phyloP scores from a whole-genome alignment of 1,139 yeast species.

The Yarrowia galli region DNA sequence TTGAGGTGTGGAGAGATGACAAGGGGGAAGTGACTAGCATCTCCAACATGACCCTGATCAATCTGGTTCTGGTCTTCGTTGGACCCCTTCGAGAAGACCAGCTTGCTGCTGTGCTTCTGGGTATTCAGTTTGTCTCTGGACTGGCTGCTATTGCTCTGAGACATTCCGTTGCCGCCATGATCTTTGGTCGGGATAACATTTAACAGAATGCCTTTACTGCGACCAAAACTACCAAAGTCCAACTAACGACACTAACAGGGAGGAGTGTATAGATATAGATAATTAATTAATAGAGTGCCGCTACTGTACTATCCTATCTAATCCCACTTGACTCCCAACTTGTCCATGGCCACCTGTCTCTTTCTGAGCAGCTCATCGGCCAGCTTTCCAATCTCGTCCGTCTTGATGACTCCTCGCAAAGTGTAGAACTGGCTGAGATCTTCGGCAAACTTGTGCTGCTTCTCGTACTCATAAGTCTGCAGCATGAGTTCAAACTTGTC shows the following conservation, averaged over 20 bases:
- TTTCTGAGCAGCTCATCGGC: constrained; percentile 69
- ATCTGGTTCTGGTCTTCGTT: constrained; percentile 77
- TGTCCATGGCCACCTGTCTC: constrained; percentile 44
- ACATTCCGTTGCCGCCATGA: constrained; percentile 83
- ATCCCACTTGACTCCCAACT: constrained; percentile 24
- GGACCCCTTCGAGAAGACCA: constrained; percentile 90
- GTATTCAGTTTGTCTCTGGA: constrained; percentile 71
- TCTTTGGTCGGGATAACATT: constrained; percentile 89
- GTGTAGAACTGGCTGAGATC: constrained; percentile 72
- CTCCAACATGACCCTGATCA: constrained; percentile 87
- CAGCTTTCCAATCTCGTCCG: constrained; percentile 74
- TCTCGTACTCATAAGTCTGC: constrained; percentile 90
- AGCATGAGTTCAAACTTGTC: constrained; percentile 92
- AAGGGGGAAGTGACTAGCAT: constrained; percentile 53
- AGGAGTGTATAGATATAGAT: constrained; percentile 24
- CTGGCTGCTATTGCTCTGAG: constrained; percentile 70
- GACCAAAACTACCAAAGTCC: too few relatives aligned
- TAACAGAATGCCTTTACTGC: too few relatives aligned
- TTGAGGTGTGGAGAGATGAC: constrained; percentile 57
- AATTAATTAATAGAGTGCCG: not conserved
- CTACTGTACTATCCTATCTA: constrained; percentile 1
- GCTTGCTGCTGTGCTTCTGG: constrained; percentile 66
- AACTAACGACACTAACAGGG: too few relatives aligned
- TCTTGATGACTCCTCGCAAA: constrained; percentile 69
- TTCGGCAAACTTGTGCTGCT: constrained; percentile 61